Evolutionary conservation across 1,284 basidiomycete genomes (phyloP).

Genomic region (Meripilus lineatus): DNA sequence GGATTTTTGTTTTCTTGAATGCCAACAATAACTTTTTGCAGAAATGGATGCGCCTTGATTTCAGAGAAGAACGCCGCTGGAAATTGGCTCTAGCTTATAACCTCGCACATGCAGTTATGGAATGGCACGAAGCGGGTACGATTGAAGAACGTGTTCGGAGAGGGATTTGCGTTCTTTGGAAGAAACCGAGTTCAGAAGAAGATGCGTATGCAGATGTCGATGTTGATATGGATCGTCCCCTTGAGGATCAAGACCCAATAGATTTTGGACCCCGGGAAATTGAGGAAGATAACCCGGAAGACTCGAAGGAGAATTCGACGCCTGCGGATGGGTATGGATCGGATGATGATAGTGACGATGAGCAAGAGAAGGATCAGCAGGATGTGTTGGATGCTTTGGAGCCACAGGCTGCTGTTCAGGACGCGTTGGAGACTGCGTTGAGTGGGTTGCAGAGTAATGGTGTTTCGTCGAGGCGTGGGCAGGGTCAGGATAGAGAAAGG

Average conservation of each 20-base stretch:
- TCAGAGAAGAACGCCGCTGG: slow-evolving; percentile 92
- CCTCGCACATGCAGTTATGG: slow-evolving; percentile 78
- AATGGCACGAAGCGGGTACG: slow-evolving; percentile 79
- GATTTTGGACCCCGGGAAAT: slow-evolving; percentile 3
- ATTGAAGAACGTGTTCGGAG: slow-evolving; percentile 59
- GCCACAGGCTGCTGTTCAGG: slow-evolving; percentile 42
- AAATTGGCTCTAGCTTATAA: slow-evolving; percentile 85
- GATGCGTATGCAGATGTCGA: slow-evolving; percentile 17
- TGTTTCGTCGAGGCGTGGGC: slow-evolving; percentile 20
- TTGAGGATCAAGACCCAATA: not conserved
- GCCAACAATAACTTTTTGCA: slow-evolving; percentile 26
- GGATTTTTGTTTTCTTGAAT: slow-evolving; percentile 1
- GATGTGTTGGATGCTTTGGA: slow-evolving; percentile 57
- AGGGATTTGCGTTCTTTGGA: slow-evolving; percentile 72
- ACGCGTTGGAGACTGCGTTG: slow-evolving; percentile 40
- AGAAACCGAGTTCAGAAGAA: slow-evolving; percentile 33
- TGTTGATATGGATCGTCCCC: slow-evolving; percentile 3
- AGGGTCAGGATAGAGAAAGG: slow-evolving; percentile 33
- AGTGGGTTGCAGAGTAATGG: not conserved
- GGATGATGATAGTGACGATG: slow-evolving; percentile 64
- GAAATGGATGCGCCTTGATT: slow-evolving; percentile 98
- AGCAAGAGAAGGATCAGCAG: slow-evolving; percentile 44
- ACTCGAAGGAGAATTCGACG: slow-evolving; percentile 25
- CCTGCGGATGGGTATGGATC: slow-evolving; percentile 29
- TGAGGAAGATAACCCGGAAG: slow-evolving; percentile 17